A percentile compares a stretch with the other conserved stretches of the same genome.
Conservation (phyloP, 2,329 filamentous ascomycete species). For the Escovopsis sp. region DNA sequence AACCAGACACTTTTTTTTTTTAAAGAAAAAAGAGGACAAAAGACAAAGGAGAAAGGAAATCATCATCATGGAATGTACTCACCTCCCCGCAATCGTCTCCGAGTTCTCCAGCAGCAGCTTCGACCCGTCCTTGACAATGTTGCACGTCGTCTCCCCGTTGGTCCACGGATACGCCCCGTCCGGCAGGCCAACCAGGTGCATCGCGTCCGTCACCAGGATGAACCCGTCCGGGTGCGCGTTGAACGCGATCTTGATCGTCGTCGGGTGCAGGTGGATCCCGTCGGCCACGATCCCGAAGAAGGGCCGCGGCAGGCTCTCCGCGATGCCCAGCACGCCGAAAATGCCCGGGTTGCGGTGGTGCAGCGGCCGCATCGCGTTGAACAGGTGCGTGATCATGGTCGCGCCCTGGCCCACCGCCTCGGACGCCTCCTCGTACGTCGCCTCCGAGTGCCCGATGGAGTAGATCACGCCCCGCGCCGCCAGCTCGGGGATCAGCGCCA, state of each 20-base stretch:
- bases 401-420: conserved; percentile 58
- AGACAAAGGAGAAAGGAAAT: not conserved
- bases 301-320: conserved; percentile 44
- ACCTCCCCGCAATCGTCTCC: conserved; percentile 64
- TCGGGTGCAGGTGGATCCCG: conserved; percentile 79
- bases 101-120: conserved; percentile 65
- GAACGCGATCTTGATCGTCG: conserved; percentile 78
- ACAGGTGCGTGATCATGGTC: conserved; percentile 83
- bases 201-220: conserved; percentile 83
- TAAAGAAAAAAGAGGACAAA: too few relatives aligned
- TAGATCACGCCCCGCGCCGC: conserved; percentile 53
- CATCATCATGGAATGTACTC: conserved; percentile 21
- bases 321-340: conserved; percentile 68
- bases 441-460: conserved; percentile 76
- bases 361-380: conserved; percentile 85
- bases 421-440: conserved; percentile 70
- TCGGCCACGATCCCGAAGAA: conserved; percentile 86
- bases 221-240: conserved; percentile 73
- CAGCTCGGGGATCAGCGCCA: conserved; percentile 52
- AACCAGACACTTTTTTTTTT: too few relatives aligned
- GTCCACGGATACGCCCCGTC: conserved; percentile 81
- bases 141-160: conserved; percentile 47
- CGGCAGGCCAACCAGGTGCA: conserved; percentile 71
- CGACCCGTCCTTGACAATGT: conserved; percentile 55
- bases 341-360: conserved; percentile 86